phyloP scores from a whole-genome alignment of 345 rosid species.

The Hypericum androsaemum region DNA sequence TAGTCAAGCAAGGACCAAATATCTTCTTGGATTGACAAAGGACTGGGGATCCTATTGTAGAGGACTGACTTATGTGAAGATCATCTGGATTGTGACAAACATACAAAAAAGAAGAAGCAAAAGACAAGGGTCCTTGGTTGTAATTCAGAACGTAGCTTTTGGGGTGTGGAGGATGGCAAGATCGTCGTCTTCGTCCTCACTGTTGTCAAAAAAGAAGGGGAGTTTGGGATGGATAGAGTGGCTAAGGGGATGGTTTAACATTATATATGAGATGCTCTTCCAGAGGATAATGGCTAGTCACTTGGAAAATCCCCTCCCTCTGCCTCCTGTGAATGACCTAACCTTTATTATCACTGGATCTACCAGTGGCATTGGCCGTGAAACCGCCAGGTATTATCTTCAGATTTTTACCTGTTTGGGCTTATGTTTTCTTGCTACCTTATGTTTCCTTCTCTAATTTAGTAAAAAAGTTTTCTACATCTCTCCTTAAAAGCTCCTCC shows the following conservation, averaged over 20 bases:
- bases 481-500: not conserved
- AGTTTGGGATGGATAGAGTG: constrained; percentile 94
- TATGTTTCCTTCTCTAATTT: not conserved
- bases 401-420: too few relatives aligned
- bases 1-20: too few relatives aligned
- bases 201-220: constrained; percentile 22
- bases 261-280: constrained; percentile 64
- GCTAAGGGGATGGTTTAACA: constrained; percentile 72
- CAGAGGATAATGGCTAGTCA: constrained; percentile 83
- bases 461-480: not conserved
- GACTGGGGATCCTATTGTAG: too few relatives aligned
- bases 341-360: constrained; percentile 92
- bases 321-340: constrained; percentile 67
- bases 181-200: too few relatives aligned
- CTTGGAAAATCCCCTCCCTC: constrained; percentile 63
- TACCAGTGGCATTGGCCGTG: constrained; percentile 94
- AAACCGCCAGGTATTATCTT: constrained; percentile 50
- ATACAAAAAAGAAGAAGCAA: too few relatives aligned
- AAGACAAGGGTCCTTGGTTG: too few relatives aligned
- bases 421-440: not conserved
- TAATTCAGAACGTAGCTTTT: too few relatives aligned
- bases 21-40: too few relatives aligned
- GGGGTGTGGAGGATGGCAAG: too few relatives aligned
- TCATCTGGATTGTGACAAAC: too few relatives aligned
- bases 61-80: too few relatives aligned